Percentiles rank a stretch among this genome's conserved stretches.
These are phyloP conservation scores for Teratosphaeriaceae sp. DNA, from an alignment of 2,329 filamentous ascomycete species.

Conservation along the genomic window DNA sequence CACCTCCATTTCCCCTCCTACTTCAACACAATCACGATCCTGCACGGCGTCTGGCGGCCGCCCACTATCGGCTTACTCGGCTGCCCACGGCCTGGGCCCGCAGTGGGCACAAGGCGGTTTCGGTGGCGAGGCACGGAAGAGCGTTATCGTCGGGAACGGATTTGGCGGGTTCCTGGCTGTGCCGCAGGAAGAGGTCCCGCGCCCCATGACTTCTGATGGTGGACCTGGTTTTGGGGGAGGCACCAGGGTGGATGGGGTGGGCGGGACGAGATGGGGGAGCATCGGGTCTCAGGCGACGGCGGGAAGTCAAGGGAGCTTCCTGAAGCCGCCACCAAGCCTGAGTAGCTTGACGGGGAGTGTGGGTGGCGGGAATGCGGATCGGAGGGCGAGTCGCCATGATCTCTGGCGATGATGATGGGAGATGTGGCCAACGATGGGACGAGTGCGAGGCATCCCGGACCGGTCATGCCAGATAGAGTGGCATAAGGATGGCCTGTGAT, in stretches of 20 bases:
- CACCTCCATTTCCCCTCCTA: slow-evolving; percentile 50
- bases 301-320: slow-evolving; percentile 13
- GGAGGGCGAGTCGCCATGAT: slow-evolving; percentile 28
- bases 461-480: no score
- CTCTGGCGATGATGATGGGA: slow-evolving; percentile 24
- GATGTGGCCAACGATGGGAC: no score
- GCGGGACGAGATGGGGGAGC: slow-evolving; percentile 10
- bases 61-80: slow-evolving; percentile 40
- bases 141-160: slow-evolving; percentile 60
- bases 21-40: slow-evolving; percentile 3
- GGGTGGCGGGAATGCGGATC: slow-evolving; percentile 15
- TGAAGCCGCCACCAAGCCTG: slow-evolving; percentile 26
- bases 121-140: slow-evolving; percentile 52
- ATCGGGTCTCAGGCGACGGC: slow-evolving; percentile 11
- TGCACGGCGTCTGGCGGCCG: slow-evolving; percentile 35
- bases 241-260: slow-evolving; percentile 7
- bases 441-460: no score
- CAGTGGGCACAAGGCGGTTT: slow-evolving; percentile 43
- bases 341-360: slow-evolving; percentile 13
- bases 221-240: slow-evolving; percentile 9
- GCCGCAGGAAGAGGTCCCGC: slow-evolving; percentile 44
- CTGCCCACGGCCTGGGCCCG: slow-evolving; percentile 43
- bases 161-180: slow-evolving; percentile 61
- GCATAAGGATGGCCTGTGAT: no score
- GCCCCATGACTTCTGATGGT: slow-evolving; percentile 25